These are phyloP conservation scores for Aspergillaceae sp. DNA, from an alignment of 2,329 filamentous ascomycete species.

Conservation along the genomic window DNA sequence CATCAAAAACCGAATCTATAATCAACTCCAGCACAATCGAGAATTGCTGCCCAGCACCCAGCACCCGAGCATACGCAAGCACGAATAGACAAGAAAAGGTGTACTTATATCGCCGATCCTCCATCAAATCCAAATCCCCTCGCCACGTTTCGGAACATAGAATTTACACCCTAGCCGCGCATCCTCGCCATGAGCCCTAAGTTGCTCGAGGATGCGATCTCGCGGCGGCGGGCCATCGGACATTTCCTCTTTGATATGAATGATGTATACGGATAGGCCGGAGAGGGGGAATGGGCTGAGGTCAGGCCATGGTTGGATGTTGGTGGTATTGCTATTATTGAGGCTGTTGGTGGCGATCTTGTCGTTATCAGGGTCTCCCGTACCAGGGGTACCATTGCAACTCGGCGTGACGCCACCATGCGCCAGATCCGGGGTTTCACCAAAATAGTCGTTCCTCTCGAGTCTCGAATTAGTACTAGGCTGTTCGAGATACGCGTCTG, in stretches of 20 bases:
- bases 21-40: too few relatives aligned
- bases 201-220: slow-evolving; percentile 61
- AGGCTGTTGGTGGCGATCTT: too few relatives aligned
- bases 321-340: too few relatives aligned
- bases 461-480: background rate
- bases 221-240: slow-evolving; percentile 58
- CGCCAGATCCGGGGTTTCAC: slow-evolving; percentile 3
- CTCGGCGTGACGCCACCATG: background rate
- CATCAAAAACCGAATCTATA: too few relatives aligned
- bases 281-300: slow-evolving; percentile 45
- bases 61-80: too few relatives aligned
- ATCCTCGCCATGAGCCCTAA: slow-evolving; percentile 57
- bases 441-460: background rate
- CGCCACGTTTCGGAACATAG: slow-evolving; percentile 59
- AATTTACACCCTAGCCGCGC: slow-evolving; percentile 70
- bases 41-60: too few relatives aligned
- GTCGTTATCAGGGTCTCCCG: too few relatives aligned
- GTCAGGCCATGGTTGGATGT: slow-evolving; percentile 6
- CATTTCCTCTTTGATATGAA: slow-evolving; percentile 86
- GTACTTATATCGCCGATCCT: background rate
- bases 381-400: slow-evolving; percentile 3
- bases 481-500: background rate
- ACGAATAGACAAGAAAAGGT: too few relatives aligned
- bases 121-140: slow-evolving; percentile 40
- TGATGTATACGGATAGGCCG: slow-evolving; percentile 74